phyloP scores from a whole-genome alignment of 2,329 filamentous ascomycete species.

The Diaporthe helianthi region DNA sequence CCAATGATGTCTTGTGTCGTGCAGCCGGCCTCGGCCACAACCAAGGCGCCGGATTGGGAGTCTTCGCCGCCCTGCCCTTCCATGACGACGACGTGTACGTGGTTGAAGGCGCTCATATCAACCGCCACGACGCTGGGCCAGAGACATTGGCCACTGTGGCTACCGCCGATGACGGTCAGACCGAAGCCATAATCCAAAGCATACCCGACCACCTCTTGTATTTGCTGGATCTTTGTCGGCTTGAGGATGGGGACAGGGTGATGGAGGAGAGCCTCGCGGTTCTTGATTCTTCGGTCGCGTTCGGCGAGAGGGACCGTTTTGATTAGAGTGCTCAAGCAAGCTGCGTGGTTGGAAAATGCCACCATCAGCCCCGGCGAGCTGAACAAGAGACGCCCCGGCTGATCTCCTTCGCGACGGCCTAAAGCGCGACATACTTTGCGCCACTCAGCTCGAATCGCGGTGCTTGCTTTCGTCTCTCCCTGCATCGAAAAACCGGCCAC shows the following conservation, averaged over 20 bases:
- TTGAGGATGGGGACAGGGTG: constrained; percentile 52
- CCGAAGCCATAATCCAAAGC: constrained; percentile 53
- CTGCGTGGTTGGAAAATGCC: constrained; percentile 56
- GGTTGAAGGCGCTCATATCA: constrained; percentile 64
- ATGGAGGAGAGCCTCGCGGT: constrained; percentile 54
- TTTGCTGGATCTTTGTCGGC: constrained; percentile 54
- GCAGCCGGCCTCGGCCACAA: constrained; percentile 63
- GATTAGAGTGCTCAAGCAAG: constrained; percentile 50
- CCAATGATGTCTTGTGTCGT: constrained; percentile 61
- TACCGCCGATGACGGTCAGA: constrained; percentile 62
- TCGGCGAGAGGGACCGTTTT: constrained; percentile 48
- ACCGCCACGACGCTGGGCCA: constrained; percentile 59
- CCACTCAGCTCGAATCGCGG: constrained; percentile 50
- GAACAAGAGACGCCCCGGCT: constrained; percentile 54
- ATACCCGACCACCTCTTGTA: constrained; percentile 65
- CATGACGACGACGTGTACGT: constrained; percentile 52
- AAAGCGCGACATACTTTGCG: constrained; percentile 59
- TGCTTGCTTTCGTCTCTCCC: constrained; percentile 41
- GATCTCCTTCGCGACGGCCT: constrained; percentile 47
- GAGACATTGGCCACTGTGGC: constrained; percentile 67
- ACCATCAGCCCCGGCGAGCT: constrained; percentile 57
- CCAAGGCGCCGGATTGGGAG: constrained; percentile 42
- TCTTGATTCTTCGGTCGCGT: constrained; percentile 52
- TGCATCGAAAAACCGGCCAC: constrained; percentile 53
- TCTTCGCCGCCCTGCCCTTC: constrained; percentile 36